Evolutionary conservation across 345 rosid species (phyloP).

Genomic region (Heritiera littoralis): DNA sequence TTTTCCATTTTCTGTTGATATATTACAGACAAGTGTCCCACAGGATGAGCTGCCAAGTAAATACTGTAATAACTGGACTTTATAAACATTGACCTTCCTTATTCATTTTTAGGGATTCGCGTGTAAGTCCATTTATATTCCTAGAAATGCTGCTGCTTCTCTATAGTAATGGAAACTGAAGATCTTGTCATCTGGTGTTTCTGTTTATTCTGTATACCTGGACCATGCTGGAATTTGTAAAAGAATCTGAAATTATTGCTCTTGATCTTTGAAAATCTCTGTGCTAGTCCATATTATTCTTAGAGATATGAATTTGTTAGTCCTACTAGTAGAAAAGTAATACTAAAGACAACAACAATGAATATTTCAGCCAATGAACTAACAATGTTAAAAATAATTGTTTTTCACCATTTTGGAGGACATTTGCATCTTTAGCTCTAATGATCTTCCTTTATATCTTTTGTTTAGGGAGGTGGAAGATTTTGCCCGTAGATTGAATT

Average conservation of each 20-base stretch:
- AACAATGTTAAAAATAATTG: background rate
- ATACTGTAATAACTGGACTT: background rate
- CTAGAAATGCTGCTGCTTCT: background rate
- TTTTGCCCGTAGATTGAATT: slow-evolving; percentile 83
- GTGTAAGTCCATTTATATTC: background rate
- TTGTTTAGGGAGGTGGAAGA: slow-evolving; percentile 80
- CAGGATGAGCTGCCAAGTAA: background rate
- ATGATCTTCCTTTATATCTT: background rate
- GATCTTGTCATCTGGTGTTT: background rate
- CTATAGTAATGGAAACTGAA: background rate
- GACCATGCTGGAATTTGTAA: background rate
- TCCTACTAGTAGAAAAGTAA: background rate
- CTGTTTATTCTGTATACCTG: background rate
- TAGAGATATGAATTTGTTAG: background rate
- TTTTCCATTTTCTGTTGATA: background rate
- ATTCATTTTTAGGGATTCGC: background rate
- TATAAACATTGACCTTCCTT: background rate
- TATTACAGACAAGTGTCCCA: background rate
- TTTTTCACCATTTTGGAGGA: background rate
- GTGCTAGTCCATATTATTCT: background rate
- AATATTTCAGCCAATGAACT: slow-evolving; percentile 13
- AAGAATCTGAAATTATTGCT: background rate
- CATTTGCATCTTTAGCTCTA: background rate
- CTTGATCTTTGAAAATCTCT: background rate
- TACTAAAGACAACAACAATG: background rate